Conservation (phyloP, 2,329 filamentous ascomycete species). For the Hypoxylon sp. region DNA sequence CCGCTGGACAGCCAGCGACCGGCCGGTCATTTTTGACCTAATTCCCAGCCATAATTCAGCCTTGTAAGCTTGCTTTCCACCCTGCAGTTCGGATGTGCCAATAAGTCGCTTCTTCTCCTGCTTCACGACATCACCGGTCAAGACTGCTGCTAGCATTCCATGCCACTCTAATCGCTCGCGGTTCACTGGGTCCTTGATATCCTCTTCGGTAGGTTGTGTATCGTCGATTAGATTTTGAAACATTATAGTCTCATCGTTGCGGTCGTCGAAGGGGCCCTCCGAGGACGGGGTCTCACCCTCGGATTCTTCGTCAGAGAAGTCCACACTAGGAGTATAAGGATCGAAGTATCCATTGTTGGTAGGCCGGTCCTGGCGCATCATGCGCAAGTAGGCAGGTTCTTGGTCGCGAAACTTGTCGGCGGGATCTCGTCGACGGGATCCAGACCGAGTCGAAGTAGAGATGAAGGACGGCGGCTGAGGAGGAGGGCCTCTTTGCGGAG, state of each 20-base stretch:
- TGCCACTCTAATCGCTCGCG: slow-evolving; percentile 97
- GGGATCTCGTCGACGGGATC: slow-evolving; percentile 65
- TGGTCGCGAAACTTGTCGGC: slow-evolving; percentile 76
- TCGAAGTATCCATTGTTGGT: slow-evolving; percentile 80
- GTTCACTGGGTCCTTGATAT: slow-evolving; percentile 88
- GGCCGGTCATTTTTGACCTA: slow-evolving; percentile 85
- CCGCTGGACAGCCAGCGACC: slow-evolving; percentile 86
- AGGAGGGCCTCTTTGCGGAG: slow-evolving; percentile 71
- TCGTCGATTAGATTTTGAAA: slow-evolving; percentile 80
- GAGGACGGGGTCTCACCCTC: slow-evolving; percentile 93
- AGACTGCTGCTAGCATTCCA: slow-evolving; percentile 94
- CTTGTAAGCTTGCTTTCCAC: slow-evolving; percentile 76
- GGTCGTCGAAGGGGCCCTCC: slow-evolving; percentile 86
- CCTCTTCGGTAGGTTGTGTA: slow-evolving; percentile 90
- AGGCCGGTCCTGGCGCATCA: slow-evolving; percentile 80
- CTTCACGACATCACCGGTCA: slow-evolving; percentile 96
- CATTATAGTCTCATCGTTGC: slow-evolving; percentile 91
- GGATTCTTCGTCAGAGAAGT: slow-evolving; percentile 82
- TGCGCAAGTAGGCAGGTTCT: slow-evolving; percentile 94
- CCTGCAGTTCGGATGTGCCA: slow-evolving; percentile 75
- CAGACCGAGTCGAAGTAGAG: slow-evolving; percentile 60
- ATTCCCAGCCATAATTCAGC: slow-evolving; percentile 91
- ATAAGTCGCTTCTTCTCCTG: slow-evolving; percentile 98
- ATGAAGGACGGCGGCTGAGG: slow-evolving; percentile 56
- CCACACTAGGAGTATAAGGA: slow-evolving; percentile 76